A percentile compares a stretch with the other conserved stretches of the same genome.
These are phyloP conservation scores for Mycosphaerella sp. DNA, from an alignment of 2,329 filamentous ascomycete species.

Conservation along the genomic window DNA sequence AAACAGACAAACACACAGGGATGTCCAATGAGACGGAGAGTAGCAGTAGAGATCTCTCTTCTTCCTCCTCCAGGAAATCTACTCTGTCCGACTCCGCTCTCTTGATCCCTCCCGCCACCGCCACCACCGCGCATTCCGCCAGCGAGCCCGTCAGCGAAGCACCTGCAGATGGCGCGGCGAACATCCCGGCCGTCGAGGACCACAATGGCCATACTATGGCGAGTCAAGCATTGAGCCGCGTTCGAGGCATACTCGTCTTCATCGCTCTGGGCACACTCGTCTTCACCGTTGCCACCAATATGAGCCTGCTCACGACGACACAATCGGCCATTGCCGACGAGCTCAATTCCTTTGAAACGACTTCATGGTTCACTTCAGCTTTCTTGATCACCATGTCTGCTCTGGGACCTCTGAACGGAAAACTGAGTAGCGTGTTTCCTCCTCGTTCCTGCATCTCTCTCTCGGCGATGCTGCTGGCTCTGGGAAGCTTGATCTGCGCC, in stretches of 20 bases:
- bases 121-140: not conserved
- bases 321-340: slow-evolving; percentile 71
- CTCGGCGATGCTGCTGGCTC: slow-evolving; percentile 52
- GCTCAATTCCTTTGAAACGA: slow-evolving; percentile 63
- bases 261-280: slow-evolving; percentile 30
- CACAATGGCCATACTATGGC: slow-evolving; percentile 18
- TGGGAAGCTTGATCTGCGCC: slow-evolving; percentile 61
- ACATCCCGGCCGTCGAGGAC: not conserved
- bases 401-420: slow-evolving; percentile 62
- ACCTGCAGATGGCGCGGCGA: not conserved
- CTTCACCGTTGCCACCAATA: slow-evolving; percentile 53
- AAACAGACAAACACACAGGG: not conserved
- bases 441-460: slow-evolving; percentile 59
- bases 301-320: slow-evolving; percentile 73
- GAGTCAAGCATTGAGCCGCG: slow-evolving; percentile 21
- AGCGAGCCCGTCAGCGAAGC: not conserved
- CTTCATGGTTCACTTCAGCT: slow-evolving; percentile 74
- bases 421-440: slow-evolving; percentile 67
- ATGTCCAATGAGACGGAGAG: not conserved
- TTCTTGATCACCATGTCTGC: slow-evolving; percentile 60
- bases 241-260: slow-evolving; percentile 18
- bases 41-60: not conserved
- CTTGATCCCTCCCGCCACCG: not conserved
- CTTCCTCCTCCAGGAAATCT: not conserved
- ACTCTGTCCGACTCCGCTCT: slow-evolving; percentile 3